phyloP scores from a whole-genome alignment of 1,139 yeast species.

The Debaryomyces nepalensis region DNA sequence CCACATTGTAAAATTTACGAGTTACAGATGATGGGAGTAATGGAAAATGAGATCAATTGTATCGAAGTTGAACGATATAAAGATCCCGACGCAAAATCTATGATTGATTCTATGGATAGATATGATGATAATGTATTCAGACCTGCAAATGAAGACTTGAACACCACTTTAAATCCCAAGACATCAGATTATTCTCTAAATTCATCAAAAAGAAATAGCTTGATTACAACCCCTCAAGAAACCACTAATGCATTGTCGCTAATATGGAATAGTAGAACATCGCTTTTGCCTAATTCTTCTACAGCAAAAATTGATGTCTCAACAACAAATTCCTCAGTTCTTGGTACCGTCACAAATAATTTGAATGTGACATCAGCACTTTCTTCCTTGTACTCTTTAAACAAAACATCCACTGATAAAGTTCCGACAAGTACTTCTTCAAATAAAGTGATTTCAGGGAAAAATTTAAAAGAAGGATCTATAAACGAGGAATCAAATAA shows the following conservation, averaged over 20 bases:
- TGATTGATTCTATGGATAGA: slow-evolving; percentile 58
- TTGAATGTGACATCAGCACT: slow-evolving; percentile 41
- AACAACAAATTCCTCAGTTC: slow-evolving; percentile 41
- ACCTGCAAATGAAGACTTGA: slow-evolving; percentile 21
- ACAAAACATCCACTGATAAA: slow-evolving; percentile 38
- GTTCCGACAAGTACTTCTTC: not conserved
- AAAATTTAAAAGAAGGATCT: not conserved
- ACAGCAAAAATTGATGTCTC: slow-evolving; percentile 28
- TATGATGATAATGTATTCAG: slow-evolving; percentile 62
- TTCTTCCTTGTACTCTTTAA: slow-evolving; percentile 44
- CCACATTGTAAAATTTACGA: slow-evolving; percentile 95
- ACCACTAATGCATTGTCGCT: slow-evolving; percentile 33
- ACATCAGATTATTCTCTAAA: slow-evolving; percentile 3
- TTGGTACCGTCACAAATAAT: slow-evolving; percentile 43
- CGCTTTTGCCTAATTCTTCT: slow-evolving; percentile 22
- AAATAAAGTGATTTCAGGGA: not conserved
- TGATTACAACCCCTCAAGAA: slow-evolving; percentile 18
- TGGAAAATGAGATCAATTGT: slow-evolving; percentile 82
- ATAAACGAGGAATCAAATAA: not conserved
- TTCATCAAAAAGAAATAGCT: not conserved
- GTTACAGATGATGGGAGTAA: slow-evolving; percentile 96
- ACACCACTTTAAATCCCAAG: not conserved
- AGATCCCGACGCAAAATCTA: slow-evolving; percentile 32
- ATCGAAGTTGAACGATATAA: slow-evolving; percentile 62
- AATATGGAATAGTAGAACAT: slow-evolving; percentile 27